phyloP scores from a whole-genome alignment of 2,329 filamentous ascomycete genomes.

The Claviceps spartinae region DNA sequence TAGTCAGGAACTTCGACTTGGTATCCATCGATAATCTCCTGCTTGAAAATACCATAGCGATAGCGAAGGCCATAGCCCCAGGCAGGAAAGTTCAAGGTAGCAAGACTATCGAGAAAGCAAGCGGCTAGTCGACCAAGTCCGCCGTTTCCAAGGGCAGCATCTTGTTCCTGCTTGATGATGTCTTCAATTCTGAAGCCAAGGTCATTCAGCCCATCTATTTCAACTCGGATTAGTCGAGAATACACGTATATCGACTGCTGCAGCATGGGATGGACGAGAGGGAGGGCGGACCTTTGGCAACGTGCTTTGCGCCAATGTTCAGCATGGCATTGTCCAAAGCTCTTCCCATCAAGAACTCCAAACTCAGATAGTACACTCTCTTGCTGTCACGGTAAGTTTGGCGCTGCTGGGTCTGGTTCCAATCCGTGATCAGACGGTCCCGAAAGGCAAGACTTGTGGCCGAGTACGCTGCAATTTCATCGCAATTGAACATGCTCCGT shows the following conservation, averaged over 20 bases:
- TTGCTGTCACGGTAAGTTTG: slow-evolving; percentile 87
- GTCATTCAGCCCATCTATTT: slow-evolving; percentile 68
- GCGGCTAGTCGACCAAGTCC: slow-evolving; percentile 88
- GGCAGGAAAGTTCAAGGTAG: slow-evolving; percentile 85
- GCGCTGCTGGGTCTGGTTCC: slow-evolving; percentile 96
- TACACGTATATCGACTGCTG: background rate
- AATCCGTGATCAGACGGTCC: slow-evolving; percentile 83
- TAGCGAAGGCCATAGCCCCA: slow-evolving; percentile 97
- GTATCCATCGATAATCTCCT: slow-evolving; percentile 95
- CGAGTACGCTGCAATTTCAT: slow-evolving; percentile 84
- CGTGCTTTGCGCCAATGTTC: slow-evolving; percentile 78
- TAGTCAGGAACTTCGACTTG: slow-evolving; percentile 98
- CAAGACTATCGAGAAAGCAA: slow-evolving; percentile 93
- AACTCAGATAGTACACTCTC: slow-evolving; percentile 90
- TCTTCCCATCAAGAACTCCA: slow-evolving; percentile 96
- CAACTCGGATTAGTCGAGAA: too few relatives aligned
- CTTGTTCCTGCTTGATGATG: slow-evolving; percentile 85
- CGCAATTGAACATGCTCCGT: slow-evolving; percentile 94
- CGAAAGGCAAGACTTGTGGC: slow-evolving; percentile 86
- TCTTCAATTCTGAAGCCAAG: slow-evolving; percentile 97
- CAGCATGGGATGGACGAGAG: background rate
- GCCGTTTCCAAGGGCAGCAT: slow-evolving; percentile 91
- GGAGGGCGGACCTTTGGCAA: slow-evolving; percentile 55
- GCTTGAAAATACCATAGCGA: slow-evolving; percentile 97
- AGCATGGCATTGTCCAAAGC: slow-evolving; percentile 97